Evolutionary conservation across 1,284 basidiomycete genomes (phyloP).

Genomic region (Volvariella volvacea): DNA sequence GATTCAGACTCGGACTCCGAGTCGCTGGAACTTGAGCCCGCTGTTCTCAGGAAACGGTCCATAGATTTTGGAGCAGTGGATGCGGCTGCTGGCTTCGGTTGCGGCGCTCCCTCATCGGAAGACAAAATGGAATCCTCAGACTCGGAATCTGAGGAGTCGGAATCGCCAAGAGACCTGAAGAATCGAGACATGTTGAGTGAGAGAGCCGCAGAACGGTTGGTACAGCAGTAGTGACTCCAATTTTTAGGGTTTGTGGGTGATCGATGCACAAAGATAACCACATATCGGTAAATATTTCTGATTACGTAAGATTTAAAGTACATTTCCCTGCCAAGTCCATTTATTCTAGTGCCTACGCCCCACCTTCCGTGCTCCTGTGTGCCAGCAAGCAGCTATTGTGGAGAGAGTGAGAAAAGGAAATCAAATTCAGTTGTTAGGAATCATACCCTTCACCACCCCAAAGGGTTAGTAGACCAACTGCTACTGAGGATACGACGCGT

Average conservation of each 20-base stretch:
- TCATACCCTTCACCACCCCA: conserved; percentile 68
- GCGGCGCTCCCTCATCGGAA: conserved; percentile 62
- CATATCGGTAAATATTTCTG: not conserved
- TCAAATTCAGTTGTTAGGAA: not conserved
- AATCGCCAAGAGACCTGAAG: conserved; percentile 79
- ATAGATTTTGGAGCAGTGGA: conserved; percentile 55
- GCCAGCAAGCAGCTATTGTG: not conserved
- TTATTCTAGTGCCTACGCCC: no score
- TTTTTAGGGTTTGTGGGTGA: conserved; percentile 12
- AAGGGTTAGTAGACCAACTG: conserved; percentile 58
- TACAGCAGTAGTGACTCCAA: conserved; percentile 10
- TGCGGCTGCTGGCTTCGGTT: conserved; percentile 39
- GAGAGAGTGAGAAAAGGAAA: not conserved
- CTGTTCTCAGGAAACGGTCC: conserved; percentile 67
- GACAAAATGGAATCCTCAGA: conserved; percentile 81
- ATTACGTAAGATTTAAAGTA: conserved; percentile 9
- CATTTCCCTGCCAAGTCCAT: conserved; percentile 6
- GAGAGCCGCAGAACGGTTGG: conserved; percentile 7
- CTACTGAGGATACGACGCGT: conserved; percentile 54
- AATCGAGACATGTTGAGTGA: conserved; percentile 70
- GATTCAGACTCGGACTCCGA: conserved; percentile 36
- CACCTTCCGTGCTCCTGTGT: no score
- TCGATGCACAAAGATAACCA: conserved; percentile 3
- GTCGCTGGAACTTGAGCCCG: conserved; percentile 40
- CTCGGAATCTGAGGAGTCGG: conserved; percentile 71